Conservation (phyloP, 2,329 filamentous ascomycete species). For the Sarocladium kiliense region DNA sequence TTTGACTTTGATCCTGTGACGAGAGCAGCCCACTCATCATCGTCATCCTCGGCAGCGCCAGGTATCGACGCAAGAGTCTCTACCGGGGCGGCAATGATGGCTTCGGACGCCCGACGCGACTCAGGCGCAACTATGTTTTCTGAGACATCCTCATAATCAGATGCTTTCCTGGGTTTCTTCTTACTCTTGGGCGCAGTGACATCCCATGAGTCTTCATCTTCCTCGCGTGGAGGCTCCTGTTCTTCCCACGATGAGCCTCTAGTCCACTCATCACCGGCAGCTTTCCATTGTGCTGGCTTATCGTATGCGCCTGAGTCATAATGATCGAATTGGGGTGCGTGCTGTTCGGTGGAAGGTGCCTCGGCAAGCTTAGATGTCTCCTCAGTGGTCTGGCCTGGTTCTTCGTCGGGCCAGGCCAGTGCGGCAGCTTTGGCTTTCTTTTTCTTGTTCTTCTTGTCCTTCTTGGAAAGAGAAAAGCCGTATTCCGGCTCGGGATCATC, state of each 20-base stretch:
- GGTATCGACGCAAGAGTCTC: not conserved
- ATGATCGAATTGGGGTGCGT: not conserved
- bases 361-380: constrained; percentile 8
- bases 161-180: constrained; percentile 26
- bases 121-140: constrained; percentile 9
- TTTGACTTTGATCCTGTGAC: not conserved
- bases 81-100: not conserved
- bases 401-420: constrained; percentile 10
- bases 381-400: not conserved
- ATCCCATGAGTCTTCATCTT: constrained; percentile 11
- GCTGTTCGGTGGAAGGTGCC: not conserved
- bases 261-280: not conserved
- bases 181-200: constrained; percentile 21
- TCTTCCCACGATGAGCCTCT: constrained; percentile 6
- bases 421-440: constrained; percentile 10
- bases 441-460: constrained; percentile 15
- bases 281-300: not conserved
- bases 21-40: constrained; percentile 8
- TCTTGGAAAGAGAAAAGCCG: constrained; percentile 9
- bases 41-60: not conserved
- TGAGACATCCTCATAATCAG: constrained; percentile 12
- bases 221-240: not conserved
- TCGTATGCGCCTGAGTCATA: not conserved
- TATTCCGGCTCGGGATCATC: not conserved
- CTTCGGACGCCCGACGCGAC: not conserved